phyloP scores from a whole-genome alignment of 352 stramenopile species.

The Phytopythium montanum region DNA sequence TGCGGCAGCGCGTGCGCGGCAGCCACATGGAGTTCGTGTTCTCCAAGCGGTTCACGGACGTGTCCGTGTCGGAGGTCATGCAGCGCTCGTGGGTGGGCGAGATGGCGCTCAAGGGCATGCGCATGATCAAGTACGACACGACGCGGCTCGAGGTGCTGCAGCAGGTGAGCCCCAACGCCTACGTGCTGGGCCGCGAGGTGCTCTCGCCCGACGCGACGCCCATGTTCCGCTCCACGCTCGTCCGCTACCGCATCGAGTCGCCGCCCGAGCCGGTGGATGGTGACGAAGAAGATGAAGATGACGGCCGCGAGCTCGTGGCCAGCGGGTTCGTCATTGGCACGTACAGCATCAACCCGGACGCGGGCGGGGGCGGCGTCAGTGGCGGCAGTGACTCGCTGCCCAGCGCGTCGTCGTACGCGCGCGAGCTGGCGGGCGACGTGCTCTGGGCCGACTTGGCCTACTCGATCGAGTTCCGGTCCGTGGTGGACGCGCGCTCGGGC shows the following conservation, averaged over 20 bases:
- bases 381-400: neutral
- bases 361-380: neutral
- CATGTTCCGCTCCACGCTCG: constrained; percentile 29
- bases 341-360: constrained; percentile 10
- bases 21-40: constrained; percentile 30
- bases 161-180: constrained; percentile 17
- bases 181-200: constrained; percentile 28
- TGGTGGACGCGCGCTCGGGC: constrained; percentile 9
- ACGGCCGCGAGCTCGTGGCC: neutral
- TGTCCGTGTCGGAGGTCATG: constrained; percentile 24
- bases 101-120: constrained; percentile 21
- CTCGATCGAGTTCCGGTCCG: constrained; percentile 21
- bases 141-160: constrained; percentile 25
- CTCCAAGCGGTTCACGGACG: constrained; percentile 23
- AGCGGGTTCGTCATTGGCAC: constrained; percentile 9
- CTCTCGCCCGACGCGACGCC: constrained; percentile 22
- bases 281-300: neutral
- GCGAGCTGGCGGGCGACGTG: constrained; percentile 21
- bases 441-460: constrained; percentile 20
- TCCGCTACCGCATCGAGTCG: constrained; percentile 28
- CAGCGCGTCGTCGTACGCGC: constrained; percentile 22
- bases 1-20: constrained; percentile 20
- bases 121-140: constrained; percentile 27
- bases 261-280: neutral
- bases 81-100: constrained; percentile 24